Conservation (phyloP, 257 asterid species). For the Petrea volubilis region DNA sequence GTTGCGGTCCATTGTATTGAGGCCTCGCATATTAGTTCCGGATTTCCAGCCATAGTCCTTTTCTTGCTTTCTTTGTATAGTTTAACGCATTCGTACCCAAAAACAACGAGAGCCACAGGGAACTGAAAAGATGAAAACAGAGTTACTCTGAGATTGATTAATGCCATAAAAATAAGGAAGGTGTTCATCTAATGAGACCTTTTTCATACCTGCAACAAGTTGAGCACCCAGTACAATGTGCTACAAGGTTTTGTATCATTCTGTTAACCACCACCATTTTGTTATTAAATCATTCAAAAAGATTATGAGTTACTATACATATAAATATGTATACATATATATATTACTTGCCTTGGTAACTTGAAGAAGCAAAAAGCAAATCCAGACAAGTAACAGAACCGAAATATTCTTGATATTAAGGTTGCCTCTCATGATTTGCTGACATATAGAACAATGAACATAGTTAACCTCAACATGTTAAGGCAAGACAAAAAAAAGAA, state of each 20-base stretch:
- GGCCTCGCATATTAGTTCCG: conserved; percentile 79
- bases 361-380: conserved; percentile 82
- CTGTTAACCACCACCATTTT: conserved; percentile 36
- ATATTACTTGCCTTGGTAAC: conserved; percentile 67
- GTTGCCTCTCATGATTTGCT: conserved; percentile 71
- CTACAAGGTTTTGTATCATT: conserved; percentile 60
- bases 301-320: too few relatives aligned
- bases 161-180: too few relatives aligned
- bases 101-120: conserved; percentile 70
- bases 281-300: neutral
- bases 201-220: conserved; percentile 81
- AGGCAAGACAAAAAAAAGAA: neutral
- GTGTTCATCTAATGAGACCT: too few relatives aligned
- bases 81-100: conserved; percentile 68
- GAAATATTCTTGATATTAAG: conserved; percentile 50
- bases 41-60: conserved; percentile 64
- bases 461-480: neutral
- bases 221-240: conserved; percentile 72
- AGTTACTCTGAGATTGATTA: too few relatives aligned
- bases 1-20: conserved; percentile 72
- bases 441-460: conserved; percentile 20
- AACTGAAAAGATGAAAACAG: conserved; percentile 39
- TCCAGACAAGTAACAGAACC: conserved; percentile 67
- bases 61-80: conserved; percentile 88
- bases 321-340: too few relatives aligned